Base-by-base conservation (phyloP, 257 asterid species). In the Sherardia arvensis region DNA sequence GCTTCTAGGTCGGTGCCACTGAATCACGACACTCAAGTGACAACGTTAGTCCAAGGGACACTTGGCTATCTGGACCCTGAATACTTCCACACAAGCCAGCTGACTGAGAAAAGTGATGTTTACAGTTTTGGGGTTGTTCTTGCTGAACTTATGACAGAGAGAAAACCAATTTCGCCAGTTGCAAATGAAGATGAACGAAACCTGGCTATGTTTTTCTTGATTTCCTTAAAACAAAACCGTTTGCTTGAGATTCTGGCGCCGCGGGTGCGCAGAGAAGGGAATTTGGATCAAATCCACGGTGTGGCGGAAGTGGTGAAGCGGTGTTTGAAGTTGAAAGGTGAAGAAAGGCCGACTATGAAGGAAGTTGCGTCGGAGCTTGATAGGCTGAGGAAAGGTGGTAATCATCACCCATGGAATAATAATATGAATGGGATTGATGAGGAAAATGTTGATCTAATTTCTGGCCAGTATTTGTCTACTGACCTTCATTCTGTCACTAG, bases 91-190 rank as follows among this genome's bases (percentile, higher is more conserved):
- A 74, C 82, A 0, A 66, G 86, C n/a, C 79, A 83, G 61, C 20
- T 85, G 1, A 85, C 87, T 0, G 84, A 75, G 22, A 85, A 85
- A 57, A 82, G 88, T 17, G 92, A 85, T 8, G 92, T 82, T 0
- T 85, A 85, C 29, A 85, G 92, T 40, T 85, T 85, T 15, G 91
- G 85, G 0, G 86, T 82, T 0, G 84, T 85, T 30, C 66, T 85
- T 17, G 84, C 88, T 0, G 85, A 85, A 70, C 74, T 85, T 17
- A 77, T 82, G 78, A 85, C 85, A 0, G 79, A 79, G 4, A 54
- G 78, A 53, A 83, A 73, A 61, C 82, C 87, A 1, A 72, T 82
- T 4, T 69, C 70, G 0, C 48, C 5, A 18, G 66, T 66, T 0
- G 59, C 25, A 5, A 43, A 2, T 0, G 69, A 75, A 0, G 66